phyloP scores from a whole-genome alignment of 371 early-diverging fungal species.

The Blakeslea trispora region DNA sequence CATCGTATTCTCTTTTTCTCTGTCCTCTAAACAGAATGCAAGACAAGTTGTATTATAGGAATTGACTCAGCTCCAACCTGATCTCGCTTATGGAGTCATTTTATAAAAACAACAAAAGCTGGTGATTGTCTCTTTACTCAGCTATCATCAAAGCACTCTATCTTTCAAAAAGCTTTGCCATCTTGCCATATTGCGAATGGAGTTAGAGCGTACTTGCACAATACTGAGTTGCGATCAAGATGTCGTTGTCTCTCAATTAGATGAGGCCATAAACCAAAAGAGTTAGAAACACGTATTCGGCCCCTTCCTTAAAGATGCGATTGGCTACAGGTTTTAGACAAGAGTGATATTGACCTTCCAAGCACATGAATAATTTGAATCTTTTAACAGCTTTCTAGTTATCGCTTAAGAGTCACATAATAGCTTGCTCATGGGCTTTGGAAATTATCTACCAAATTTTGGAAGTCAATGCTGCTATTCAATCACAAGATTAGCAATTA shows the following conservation, averaged over 20 bases:
- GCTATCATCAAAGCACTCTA: slow-evolving; percentile 17
- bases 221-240: slow-evolving; percentile 26
- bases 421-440: too few species aligned
- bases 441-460: too few species aligned
- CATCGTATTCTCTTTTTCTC: too few species aligned
- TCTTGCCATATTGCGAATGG: slow-evolving; percentile 22
- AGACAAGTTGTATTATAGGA: slow-evolving; percentile 35
- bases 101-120: slow-evolving; percentile 17
- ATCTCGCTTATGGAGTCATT: slow-evolving; percentile 15
- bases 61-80: slow-evolving; percentile 22
- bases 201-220: slow-evolving; percentile 29
- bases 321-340: slow-evolving; percentile 22
- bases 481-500: too few species aligned
- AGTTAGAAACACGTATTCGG: slow-evolving; percentile 23
- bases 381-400: too few species aligned
- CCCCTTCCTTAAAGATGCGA: slow-evolving; percentile 28
- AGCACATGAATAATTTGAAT: too few species aligned
- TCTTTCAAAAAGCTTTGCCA: slow-evolving; percentile 28
- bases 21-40: slow-evolving; percentile 10
- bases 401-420: too few species aligned
- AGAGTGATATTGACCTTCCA: too few species aligned
- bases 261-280: slow-evolving; percentile 23
- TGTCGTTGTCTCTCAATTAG: slow-evolving; percentile 17
- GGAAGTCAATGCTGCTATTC: too few species aligned
- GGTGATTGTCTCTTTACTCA: slow-evolving; percentile 15